Evolutionary conservation across 257 asterid genomes (phyloP).

Genomic region (Jacaranda copaia): DNA sequence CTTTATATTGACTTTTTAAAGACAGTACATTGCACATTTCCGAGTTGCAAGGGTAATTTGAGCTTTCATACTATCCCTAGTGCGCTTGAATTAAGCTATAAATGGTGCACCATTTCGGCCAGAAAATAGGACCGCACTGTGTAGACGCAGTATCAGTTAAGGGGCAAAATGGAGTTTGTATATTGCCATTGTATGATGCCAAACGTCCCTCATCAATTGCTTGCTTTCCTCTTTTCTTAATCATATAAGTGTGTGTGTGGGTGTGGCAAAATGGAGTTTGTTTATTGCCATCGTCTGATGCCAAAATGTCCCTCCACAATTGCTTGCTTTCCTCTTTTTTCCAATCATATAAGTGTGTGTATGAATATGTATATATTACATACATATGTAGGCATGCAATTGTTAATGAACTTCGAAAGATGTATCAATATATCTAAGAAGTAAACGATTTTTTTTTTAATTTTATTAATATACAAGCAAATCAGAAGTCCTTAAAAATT

Average conservation of each 20-base stretch:
- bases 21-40: slow-evolving; percentile 16
- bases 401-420: no score
- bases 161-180: slow-evolving; percentile 3
- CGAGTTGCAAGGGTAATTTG: slow-evolving; percentile 1
- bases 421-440: no score
- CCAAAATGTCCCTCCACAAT: background rate
- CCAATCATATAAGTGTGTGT: no score
- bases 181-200: background rate
- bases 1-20: background rate
- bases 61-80: background rate
- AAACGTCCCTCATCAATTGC: background rate
- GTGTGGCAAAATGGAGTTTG: no score
- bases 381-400: no score
- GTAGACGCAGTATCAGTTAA: background rate
- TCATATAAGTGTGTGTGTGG: no score
- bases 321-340: background rate
- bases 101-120: background rate
- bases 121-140: background rate
- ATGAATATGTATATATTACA: no score
- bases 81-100: background rate
- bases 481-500: no score
- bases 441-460: no score
- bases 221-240: background rate
- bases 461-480: no score
- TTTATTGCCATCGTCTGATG: no score